Evolutionary conservation across 2,329 filamentous ascomycete species (phyloP), one percentile per base, ranked within the genome.

Genomic region (Fusarium denticulatum): DNA sequence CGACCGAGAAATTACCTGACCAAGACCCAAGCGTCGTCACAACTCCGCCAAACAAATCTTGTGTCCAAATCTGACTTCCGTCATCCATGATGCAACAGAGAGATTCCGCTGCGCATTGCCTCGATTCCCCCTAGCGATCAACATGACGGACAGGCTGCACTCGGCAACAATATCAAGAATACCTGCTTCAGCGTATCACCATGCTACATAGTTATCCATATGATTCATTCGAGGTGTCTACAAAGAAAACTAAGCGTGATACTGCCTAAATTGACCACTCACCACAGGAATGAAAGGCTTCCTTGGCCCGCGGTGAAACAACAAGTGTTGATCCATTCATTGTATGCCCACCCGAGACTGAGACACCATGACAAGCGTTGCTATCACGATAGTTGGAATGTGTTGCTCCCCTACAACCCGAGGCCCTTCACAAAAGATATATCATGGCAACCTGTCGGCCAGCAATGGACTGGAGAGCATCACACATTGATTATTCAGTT

Each of bases 321-420:
- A 60, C 64, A 76, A 76, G 68, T 59, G 74, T 64, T 77, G 43
- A 57, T 62, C 58, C 50, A 70, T 62, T 53, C 53, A 70, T 64
- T 56, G 49, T 34, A 42, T 50, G 49, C 24, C 57, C 52, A 30
- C 30, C 37, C 45, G 40, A 74, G 46, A 64, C 71, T 65, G 67
- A 77, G 74, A 77, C 76, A 77, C 42, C 64, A 71, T 68, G 62
- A 57, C 62, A 64, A 55, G 43, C 47, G 73, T 77, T 78, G 76
- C 55, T 62, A 55, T 60, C 55, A 45, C 64, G 53, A 72, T 75
- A 55, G 16, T 67, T 78, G 80, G 80, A 81, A 82, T 81, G 80
- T 67, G 77, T 80, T 79, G 77, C 80, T 81, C 78, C 76, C 32
- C 49, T 69, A 66, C 76, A 70, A 80, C 80, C 45, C 34, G 39